Conservation (phyloP, 306 rosid species). For the Castanea mollissima region DNA sequence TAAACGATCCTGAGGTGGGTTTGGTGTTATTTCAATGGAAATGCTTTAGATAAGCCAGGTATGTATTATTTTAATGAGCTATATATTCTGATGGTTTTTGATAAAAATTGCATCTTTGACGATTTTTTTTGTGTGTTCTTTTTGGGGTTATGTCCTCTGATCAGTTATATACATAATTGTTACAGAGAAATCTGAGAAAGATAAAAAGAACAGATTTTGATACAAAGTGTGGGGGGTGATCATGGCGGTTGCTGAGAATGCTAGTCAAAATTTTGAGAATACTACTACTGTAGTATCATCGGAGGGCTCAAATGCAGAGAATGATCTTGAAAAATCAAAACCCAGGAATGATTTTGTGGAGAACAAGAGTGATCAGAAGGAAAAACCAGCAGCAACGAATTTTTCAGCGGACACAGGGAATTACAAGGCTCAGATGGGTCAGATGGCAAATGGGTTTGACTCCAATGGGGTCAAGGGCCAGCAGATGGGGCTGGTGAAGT, state of each 20-base stretch:
- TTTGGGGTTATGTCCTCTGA: conserved; percentile 13
- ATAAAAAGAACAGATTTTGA: conserved; percentile 26
- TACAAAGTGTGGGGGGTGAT: conserved; percentile 27
- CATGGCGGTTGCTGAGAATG: conserved; percentile 97
- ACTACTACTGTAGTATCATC: conserved; percentile 36
- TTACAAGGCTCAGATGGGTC: conserved; percentile 52
- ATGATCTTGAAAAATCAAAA: conserved; percentile 62
- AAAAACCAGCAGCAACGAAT: conserved; percentile 37
- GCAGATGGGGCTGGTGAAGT: conserved; percentile 45
- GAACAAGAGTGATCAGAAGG: conserved; percentile 33
- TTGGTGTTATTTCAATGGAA: conserved; percentile 38
- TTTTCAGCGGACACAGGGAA: conserved; percentile 43
- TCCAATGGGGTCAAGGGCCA: conserved; percentile 49
- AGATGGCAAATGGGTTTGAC: conserved; percentile 65
- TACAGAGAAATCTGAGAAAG: conserved; percentile 24
- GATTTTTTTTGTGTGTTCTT: background rate
- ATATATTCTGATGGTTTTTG: conserved; percentile 9
- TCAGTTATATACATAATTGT: conserved; percentile 16
- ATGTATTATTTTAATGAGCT: conserved; percentile 2
- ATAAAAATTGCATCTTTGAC: background rate
- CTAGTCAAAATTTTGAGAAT: conserved; percentile 56
- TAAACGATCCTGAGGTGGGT: conserved; percentile 46
- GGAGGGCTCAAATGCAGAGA: conserved; percentile 39
- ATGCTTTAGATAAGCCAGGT: conserved; percentile 48
- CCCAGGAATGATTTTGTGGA: conserved; percentile 43